Conservation (phyloP, 2,329 filamentous ascomycete genomes). For the Lomentospora prolificans region DNA sequence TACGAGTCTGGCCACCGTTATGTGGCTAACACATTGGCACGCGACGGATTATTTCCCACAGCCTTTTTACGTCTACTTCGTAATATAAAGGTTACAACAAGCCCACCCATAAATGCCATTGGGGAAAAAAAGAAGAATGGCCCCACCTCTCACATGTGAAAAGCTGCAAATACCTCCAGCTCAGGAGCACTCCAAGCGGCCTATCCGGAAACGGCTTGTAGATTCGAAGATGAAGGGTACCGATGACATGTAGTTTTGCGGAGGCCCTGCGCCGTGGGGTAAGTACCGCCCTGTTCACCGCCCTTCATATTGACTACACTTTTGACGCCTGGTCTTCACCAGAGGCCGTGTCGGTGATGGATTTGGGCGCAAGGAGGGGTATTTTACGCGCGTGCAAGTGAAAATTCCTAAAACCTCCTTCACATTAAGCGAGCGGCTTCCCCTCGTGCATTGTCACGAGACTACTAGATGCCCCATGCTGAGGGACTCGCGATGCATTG, state of each 20-base stretch:
- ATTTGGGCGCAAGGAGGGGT: background rate
- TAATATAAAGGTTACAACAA: too few relatives aligned
- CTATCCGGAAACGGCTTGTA: too few relatives aligned
- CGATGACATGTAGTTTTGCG: background rate
- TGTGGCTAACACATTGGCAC: too few relatives aligned
- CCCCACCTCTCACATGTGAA: too few relatives aligned
- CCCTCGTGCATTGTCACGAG: background rate
- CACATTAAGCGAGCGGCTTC: background rate
- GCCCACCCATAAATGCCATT: too few relatives aligned
- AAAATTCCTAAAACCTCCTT: background rate
- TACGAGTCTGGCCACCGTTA: too few relatives aligned
- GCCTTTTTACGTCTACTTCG: too few relatives aligned
- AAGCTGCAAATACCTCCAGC: too few relatives aligned
- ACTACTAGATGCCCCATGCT: background rate
- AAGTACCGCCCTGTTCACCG: background rate
- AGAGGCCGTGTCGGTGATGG: background rate
- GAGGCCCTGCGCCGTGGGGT: background rate
- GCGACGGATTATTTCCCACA: too few relatives aligned
- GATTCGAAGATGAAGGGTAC: too few relatives aligned
- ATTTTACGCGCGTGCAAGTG: background rate
- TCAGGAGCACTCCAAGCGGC: too few relatives aligned
- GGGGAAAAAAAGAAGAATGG: too few relatives aligned
- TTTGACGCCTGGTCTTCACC: background rate
- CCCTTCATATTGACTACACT: background rate
- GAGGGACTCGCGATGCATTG: background rate